These are phyloP conservation scores for Xylaria telfairii DNA, from an alignment of 495 filamentous ascomycete genomes.

Conservation along the genomic window DNA sequence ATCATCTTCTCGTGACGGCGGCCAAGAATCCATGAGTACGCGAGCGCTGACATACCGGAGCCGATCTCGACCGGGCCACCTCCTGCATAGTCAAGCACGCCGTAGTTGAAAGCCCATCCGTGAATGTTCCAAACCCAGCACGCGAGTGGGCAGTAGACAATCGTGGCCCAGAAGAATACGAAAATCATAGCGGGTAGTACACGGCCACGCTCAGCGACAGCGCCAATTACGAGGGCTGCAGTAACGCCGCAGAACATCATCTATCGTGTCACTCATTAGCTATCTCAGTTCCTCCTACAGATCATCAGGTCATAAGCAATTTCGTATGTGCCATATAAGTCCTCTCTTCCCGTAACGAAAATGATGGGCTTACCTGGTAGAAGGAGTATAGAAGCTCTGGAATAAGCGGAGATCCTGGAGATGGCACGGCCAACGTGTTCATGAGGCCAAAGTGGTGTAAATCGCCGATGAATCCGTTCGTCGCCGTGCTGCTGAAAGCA, in stretches of 20 bases:
- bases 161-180: slow-evolving; percentile 91
- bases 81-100: slow-evolving; percentile 94
- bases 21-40: slow-evolving; percentile 94
- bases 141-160: slow-evolving; percentile 95
- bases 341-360: slow-evolving; percentile 60
- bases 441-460: slow-evolving; percentile 84
- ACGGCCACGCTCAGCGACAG: slow-evolving; percentile 91
- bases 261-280: slow-evolving; percentile 50
- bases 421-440: slow-evolving; percentile 76
- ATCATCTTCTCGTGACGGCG: slow-evolving; percentile 99
- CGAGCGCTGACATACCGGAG: slow-evolving; percentile 89
- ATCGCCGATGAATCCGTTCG: slow-evolving; percentile 81
- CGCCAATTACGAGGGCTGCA: slow-evolving; percentile 89
- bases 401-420: slow-evolving; percentile 79
- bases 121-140: slow-evolving; percentile 96
- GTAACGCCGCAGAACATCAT: slow-evolving; percentile 97
- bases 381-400: slow-evolving; percentile 94
- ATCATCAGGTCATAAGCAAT: slow-evolving; percentile 57
- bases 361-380: slow-evolving; percentile 77
- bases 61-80: slow-evolving; percentile 98
- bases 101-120: slow-evolving; percentile 91
- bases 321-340: slow-evolving; percentile 69
- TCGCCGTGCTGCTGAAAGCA: slow-evolving; percentile 83
- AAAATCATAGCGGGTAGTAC: slow-evolving; percentile 96
- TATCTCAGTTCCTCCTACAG: background rate